Evolutionary conservation across 805 yeast genomes (phyloP).

Genomic region (Nakazawaea siamensis): DNA sequence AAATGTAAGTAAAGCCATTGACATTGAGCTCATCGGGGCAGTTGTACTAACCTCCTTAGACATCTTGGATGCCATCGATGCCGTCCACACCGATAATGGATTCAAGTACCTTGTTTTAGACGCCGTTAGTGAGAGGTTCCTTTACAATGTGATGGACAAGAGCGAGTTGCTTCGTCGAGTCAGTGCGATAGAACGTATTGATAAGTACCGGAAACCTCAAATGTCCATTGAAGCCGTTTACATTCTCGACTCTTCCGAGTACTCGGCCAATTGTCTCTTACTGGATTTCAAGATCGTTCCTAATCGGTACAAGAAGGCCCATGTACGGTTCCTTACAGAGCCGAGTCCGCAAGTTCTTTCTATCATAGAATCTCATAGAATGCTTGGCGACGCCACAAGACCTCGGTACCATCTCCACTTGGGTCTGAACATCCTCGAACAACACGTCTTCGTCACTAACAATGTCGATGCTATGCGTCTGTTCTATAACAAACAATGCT

Average conservation of each 20-base stretch:
- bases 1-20: conserved; percentile 1
- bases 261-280: conserved; percentile 64
- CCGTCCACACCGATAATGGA: conserved; percentile 34
- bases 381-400: conserved; percentile 15
- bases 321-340: conserved; percentile 67
- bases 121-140: conserved; percentile 34
- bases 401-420: conserved; percentile 27
- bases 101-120: conserved; percentile 51
- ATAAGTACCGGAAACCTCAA: conserved; percentile 51
- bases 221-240: conserved; percentile 73
- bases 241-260: conserved; percentile 60
- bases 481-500: conserved; percentile 60
- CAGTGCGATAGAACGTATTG: conserved; percentile 58
- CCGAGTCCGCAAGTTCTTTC: conserved; percentile 17
- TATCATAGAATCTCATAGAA: conserved; percentile 12
- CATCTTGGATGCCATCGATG: conserved; percentile 26
- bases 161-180: conserved; percentile 44
- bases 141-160: conserved; percentile 39
- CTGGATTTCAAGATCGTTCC: conserved; percentile 65
- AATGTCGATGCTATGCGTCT: conserved; percentile 55
- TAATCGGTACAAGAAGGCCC: conserved; percentile 66
- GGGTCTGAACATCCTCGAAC: conserved; percentile 58
- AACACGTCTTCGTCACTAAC: conserved; percentile 64
- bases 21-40: background rate
- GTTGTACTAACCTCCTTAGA: conserved; percentile 1